Conservation (phyloP, 1,139 yeast species). For the Kazachstania sp. region DNA sequence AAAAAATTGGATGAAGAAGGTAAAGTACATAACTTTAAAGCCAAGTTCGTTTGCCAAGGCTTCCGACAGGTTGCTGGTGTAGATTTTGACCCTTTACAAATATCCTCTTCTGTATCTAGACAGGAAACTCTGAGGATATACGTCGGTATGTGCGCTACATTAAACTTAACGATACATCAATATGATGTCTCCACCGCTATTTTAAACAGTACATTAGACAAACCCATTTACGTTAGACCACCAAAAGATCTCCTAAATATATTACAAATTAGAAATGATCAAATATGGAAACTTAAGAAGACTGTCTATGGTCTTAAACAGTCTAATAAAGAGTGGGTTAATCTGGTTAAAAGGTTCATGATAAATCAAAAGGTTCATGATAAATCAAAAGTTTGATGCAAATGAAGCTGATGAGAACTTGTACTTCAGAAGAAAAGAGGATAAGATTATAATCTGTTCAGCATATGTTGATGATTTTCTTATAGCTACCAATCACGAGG, state of each 20-base stretch:
- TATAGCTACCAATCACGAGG: too few relatives aligned
- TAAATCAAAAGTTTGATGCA: neutral
- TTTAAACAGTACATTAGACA: neutral
- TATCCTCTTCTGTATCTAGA: neutral
- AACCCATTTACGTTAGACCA: neutral
- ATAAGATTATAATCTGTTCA: neutral
- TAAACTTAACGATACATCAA: neutral
- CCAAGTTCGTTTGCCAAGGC: slow-evolving; percentile 1
- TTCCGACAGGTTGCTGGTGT: neutral
- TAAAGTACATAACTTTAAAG: neutral
- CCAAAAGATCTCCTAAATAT: neutral
- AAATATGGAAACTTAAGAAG: neutral
- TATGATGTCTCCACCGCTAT: slow-evolving; percentile 1
- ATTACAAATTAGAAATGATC: neutral
- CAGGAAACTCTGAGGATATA: neutral
- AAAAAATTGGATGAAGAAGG: neutral
- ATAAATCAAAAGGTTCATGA: neutral
- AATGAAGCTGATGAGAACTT: neutral
- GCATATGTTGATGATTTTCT: neutral
- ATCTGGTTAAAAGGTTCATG: neutral
- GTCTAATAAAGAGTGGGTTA: neutral
- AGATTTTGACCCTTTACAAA: neutral
- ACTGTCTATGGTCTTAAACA: neutral
- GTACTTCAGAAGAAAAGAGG: neutral
- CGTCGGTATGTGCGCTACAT: neutral